Conservation (phyloP, 2,329 filamentous ascomycete genomes). For the Penicillium palitans region DNA sequence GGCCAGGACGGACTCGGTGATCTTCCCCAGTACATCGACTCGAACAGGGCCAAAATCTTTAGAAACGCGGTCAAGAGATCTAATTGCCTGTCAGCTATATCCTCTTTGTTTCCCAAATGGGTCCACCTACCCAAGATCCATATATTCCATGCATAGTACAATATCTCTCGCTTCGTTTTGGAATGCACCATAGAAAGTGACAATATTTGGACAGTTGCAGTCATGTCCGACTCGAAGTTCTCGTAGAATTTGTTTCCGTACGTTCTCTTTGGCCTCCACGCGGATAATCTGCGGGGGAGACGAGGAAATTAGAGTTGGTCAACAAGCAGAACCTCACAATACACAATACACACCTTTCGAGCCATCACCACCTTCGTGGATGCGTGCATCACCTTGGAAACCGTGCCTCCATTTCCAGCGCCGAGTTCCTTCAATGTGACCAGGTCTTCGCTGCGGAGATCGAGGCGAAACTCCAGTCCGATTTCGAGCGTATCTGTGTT, state of each 20-base stretch:
- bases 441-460: slow-evolving; percentile 87
- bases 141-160: slow-evolving; percentile 99
- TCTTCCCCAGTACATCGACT: slow-evolving; percentile 95
- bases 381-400: slow-evolving; percentile 95
- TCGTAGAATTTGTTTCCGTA: slow-evolving; percentile 93
- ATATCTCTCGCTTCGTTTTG: slow-evolving; percentile 96
- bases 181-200: slow-evolving; percentile 97
- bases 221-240: slow-evolving; percentile 98
- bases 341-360: slow-evolving; percentile 69
- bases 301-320: neutral
- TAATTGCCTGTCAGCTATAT: slow-evolving; percentile 43
- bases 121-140: slow-evolving; percentile 89
- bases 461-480: slow-evolving; percentile 93
- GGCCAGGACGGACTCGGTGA: slow-evolving; percentile 90
- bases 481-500: slow-evolving; percentile 80
- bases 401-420: slow-evolving; percentile 93
- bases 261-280: slow-evolving; percentile 95
- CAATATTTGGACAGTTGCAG: slow-evolving; percentile 94
- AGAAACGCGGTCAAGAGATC: slow-evolving; percentile 88
- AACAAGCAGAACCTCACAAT: neutral
- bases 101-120: slow-evolving; percentile 4
- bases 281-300: slow-evolving; percentile 73
- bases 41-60: slow-evolving; percentile 92
- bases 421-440: slow-evolving; percentile 93
- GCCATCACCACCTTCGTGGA: slow-evolving; percentile 97